Evolutionary conservation across 768 basidiomycete genomes (phyloP).

Genomic region (Crepidotus variabilis): DNA sequence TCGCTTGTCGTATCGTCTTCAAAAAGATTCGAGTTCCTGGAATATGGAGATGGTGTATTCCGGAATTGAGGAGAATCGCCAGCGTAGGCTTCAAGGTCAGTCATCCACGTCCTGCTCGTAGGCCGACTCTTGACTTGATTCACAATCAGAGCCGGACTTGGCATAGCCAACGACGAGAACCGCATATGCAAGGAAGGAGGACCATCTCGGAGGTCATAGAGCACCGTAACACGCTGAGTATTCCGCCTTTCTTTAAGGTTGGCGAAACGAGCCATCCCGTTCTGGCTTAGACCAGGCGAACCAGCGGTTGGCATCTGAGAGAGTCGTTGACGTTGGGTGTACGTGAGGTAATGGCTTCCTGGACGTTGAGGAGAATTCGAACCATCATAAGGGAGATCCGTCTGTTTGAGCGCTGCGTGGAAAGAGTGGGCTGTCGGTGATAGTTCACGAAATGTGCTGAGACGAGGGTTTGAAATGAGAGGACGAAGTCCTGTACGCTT

Average conservation of each 20-base stretch:
- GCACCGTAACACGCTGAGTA: conserved; percentile 48
- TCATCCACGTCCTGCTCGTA: background rate
- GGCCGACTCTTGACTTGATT: conserved; percentile 24
- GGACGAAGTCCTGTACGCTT: conserved; percentile 23
- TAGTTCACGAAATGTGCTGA: conserved; percentile 52
- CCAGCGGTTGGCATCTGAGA: conserved; percentile 5
- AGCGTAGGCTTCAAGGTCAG: background rate
- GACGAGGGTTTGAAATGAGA: conserved; percentile 53
- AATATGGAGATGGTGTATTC: background rate
- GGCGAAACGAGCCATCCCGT: conserved; percentile 18
- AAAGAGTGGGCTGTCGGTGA: conserved; percentile 41
- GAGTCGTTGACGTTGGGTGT: conserved; percentile 11
- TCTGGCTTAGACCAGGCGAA: conserved; percentile 6
- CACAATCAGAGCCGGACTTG: conserved; percentile 26
- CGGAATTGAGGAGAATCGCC: background rate
- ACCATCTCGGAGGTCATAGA: conserved; percentile 29
- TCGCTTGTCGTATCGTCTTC: background rate
- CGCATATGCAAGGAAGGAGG: conserved; percentile 53
- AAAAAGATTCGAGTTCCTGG: background rate
- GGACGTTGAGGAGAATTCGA: background rate
- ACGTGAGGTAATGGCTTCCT: conserved; percentile 13
- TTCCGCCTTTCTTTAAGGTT: conserved; percentile 14
- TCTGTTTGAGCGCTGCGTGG: conserved; percentile 22
- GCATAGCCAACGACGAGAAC: conserved; percentile 46
- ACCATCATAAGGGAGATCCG: background rate